Evolutionary conservation across 306 rosid genomes (phyloP).

Genomic region (Sphenostylis stenocarpa): DNA sequence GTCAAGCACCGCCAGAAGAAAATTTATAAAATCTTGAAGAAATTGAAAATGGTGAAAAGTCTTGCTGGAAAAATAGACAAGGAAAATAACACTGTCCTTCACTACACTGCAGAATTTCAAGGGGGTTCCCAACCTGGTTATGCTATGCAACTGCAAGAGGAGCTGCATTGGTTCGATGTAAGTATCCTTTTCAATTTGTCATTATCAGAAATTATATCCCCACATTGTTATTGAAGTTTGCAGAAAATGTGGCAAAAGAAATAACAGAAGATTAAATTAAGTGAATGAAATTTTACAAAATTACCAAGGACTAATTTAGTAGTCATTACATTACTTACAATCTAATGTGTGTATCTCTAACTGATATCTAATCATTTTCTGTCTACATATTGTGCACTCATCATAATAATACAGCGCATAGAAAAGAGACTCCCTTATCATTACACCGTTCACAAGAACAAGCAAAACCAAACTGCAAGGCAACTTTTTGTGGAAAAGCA

Average conservation of each 20-base stretch:
- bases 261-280: not conserved
- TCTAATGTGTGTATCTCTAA: not conserved
- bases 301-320: not conserved
- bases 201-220: not conserved
- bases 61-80: conserved; percentile 40
- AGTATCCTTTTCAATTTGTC: not conserved
- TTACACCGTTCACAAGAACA: conserved; percentile 34
- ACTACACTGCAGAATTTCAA: conserved; percentile 35
- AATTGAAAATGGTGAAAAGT: conserved; percentile 23
- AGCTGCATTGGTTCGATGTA: conserved; percentile 46
- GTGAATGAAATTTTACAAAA: not conserved
- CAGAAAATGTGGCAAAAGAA: not conserved
- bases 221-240: not conserved
- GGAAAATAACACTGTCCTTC: conserved; percentile 39
- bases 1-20: conserved; percentile 35
- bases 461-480: conserved; percentile 22
- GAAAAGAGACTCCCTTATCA: conserved; percentile 36
- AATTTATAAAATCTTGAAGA: conserved; percentile 29
- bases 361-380: not conserved
- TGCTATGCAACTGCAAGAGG: conserved; percentile 46
- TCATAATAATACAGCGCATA: conserved; percentile 29
- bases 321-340: not conserved
- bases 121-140: conserved; percentile 46
- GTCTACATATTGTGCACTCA: not conserved
- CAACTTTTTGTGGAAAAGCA: conserved; percentile 36